phyloP scores from a whole-genome alignment of 345 rosid species.

The Firmiana major region DNA sequence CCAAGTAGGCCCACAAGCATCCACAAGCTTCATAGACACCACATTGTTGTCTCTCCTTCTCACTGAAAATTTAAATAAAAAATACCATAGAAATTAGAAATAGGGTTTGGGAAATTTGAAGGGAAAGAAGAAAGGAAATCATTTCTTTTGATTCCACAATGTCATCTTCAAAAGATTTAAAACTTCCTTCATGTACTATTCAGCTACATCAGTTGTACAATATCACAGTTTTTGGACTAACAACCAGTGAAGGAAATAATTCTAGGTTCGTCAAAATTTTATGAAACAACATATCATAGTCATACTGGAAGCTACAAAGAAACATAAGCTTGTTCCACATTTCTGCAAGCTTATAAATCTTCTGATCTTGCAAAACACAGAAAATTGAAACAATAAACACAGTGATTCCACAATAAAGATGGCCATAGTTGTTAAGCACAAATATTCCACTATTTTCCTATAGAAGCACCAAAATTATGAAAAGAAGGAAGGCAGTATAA shows the following conservation, averaged over 20 bases:
- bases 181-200: background rate
- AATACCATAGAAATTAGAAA: background rate
- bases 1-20: slow-evolving; percentile 86
- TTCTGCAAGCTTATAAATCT: background rate
- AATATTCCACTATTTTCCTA: background rate
- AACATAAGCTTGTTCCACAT: background rate
- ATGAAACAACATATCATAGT: background rate
- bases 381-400: background rate
- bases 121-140: background rate
- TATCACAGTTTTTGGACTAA: background rate
- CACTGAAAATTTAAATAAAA: slow-evolving; percentile 45
- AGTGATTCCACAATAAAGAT: background rate
- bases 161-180: background rate
- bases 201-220: background rate
- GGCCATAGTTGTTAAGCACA: background rate
- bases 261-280: background rate
- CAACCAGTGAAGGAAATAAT: background rate
- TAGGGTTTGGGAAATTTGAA: background rate
- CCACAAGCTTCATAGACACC: slow-evolving; percentile 67
- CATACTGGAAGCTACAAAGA: background rate
- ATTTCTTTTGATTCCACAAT: background rate
- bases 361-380: background rate
- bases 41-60: slow-evolving; percentile 78
- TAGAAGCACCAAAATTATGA: background rate
- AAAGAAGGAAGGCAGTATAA: background rate